Base-by-base conservation (phyloP, 2,329 filamentous ascomycete genomes). In the Microsporum ferrugineum region DNA sequence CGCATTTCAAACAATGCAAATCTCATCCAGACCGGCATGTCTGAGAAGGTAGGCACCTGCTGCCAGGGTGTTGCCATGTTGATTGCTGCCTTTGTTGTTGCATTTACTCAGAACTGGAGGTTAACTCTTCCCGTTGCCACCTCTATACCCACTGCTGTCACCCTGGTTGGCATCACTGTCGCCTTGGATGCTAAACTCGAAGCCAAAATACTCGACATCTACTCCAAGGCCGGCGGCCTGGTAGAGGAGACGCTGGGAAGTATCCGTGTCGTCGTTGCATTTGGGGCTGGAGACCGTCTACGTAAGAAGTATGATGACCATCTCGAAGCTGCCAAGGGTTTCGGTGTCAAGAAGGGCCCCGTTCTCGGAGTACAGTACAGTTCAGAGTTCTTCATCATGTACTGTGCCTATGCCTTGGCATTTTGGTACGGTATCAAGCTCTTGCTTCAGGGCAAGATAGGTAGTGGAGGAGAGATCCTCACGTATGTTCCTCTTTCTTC, bases 161-260 rank as follows among this genome's bases (percentile, higher is more conserved):
- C 68, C 45, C 56, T 70, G 29, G 66, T 66, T 23, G 65, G 60
- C 3, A 58, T 66, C n/a, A 69, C 67, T 34, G 63, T 71, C 6
- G 58, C 57, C 4, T 29, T 68, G 2, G 62, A 69, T 12, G 64
- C 68, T n/a, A 64, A 61, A 43, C 51, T 71, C 1, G 70, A 71
- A 57, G 61, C 63, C 6, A 67, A 67, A 51, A 63, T 71, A 31
- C 68, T 74, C 43, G 79, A 78, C 6, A 75, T 64, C 10, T 63
- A 63, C 33, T 61, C 63, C 14, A 63, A 64, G 45, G 63, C 63
- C 5, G 59, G 61, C 33, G 63, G 63, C 14, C 63, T 82, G 2
- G 79, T 79, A 1, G 77, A 82, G 67, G 80, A 82, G 62, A 77
- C 78, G 0, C 72, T 82, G 43, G 74, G 73, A 5, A 79, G 77